These are phyloP conservation scores for Aspergillus felis DNA, from an alignment of 2,329 filamentous ascomycete species.

Conservation along the genomic window DNA sequence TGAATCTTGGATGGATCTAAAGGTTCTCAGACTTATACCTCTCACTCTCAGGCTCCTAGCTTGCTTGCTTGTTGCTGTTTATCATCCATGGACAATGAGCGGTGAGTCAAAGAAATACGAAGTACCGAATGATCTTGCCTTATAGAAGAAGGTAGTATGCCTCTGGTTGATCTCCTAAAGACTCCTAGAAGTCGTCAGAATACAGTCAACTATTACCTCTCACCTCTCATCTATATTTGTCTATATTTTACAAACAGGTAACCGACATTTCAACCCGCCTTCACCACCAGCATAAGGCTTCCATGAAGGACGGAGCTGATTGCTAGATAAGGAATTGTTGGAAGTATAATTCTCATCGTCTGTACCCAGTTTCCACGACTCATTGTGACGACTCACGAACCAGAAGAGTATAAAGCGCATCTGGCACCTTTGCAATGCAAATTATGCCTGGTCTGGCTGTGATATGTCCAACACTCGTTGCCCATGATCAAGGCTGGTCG, in stretches of 20 bases:
- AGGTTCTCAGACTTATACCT: not conserved
- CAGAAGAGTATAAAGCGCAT: not conserved
- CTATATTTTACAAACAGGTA: too few relatives aligned
- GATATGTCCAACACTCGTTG: not conserved
- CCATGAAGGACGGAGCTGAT: too few relatives aligned
- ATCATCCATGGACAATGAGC: not conserved
- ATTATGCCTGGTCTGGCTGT: not conserved
- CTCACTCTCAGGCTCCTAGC: not conserved
- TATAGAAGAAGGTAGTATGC: not conserved
- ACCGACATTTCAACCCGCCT: not conserved
- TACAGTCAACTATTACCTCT: not conserved
- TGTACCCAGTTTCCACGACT: not conserved
- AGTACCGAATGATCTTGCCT: not conserved
- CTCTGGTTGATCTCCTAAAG: not conserved
- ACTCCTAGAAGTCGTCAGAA: not conserved
- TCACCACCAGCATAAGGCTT: not conserved
- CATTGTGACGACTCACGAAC: not conserved
- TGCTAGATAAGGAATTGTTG: too few relatives aligned
- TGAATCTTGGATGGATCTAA: not conserved
- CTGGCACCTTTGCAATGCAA: not conserved
- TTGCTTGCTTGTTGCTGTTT: not conserved
- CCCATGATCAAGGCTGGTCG: not conserved
- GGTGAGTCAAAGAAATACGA: not conserved
- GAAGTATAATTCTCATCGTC: too few relatives aligned
- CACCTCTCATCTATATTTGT: too few relatives aligned